Evolutionary conservation across 139 green algal species (phyloP), one percentile per base, ranked within the genome.

Genomic region (Penium margaritaceum): DNA sequence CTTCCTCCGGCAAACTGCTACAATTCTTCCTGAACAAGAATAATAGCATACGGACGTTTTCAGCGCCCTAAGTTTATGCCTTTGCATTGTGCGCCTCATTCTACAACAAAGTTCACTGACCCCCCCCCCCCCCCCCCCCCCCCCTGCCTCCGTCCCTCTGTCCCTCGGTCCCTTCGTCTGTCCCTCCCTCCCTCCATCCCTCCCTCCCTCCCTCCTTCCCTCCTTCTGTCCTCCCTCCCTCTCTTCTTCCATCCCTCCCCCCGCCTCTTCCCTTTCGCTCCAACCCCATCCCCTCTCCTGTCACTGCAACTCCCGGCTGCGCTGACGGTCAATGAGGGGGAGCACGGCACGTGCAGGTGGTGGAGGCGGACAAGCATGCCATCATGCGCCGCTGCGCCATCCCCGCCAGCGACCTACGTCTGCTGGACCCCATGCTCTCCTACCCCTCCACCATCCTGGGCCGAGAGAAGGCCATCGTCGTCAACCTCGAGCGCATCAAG

Each of bases 401-500:
- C 30, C 80, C 54, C 34, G 72, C 77, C 21, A 66, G 80, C 39
- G 80, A 85, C 64, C 69, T 85, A 15, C 70, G 80, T 34, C 63
- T 85, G 24, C 63, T 85, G 1, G 80, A 85, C 55, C 80, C 80
- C 21, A n/a, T 47, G 24, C 46, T 70, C 24, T 43, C 34, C 9
- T 71, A 77, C 58, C 72, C 75, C 19, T 78, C 80, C 7, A 58
- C 75, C 3, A 76, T 85, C 5, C 65, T 83, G 35, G 73, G 70
- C 9, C 76, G 80, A n/a, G 80, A 83, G 43, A 33, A 33, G n/a
- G 70, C 64, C 38, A 77, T 85, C 34, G 80, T 85, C 1, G 29
- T 85, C 39, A 82, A 85, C 53, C 34, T 85, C 12, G 80, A 83
- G 54, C 47, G 68, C 35, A 78, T 75, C 41, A 66, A 66, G 53